Base-by-base conservation (phyloP, 2,329 filamentous ascomycete species). In the Dendryphion nanum region DNA sequence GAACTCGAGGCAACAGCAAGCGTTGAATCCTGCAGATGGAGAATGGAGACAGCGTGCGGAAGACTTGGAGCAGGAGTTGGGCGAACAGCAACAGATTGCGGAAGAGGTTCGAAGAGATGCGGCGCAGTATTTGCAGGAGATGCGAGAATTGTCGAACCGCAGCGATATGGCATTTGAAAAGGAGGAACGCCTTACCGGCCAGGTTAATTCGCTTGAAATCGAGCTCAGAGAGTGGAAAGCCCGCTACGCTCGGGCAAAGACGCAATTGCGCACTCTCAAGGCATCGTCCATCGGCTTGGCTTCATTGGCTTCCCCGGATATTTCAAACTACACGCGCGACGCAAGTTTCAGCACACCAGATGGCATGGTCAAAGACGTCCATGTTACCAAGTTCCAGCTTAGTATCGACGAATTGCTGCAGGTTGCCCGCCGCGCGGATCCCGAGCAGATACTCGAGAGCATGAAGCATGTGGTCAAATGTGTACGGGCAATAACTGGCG, bases 341-440 rank as follows among this genome's bases (percentile, higher is more conserved):
- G 78, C 78, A 56, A 80, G 76, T 18, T 83, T 93, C 48, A 77
- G 79, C 16, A 77, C 85, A 24, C 78, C 83, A 10, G 78, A 82
- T 42, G 93, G 93, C 5, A 65, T 93, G 16, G 82, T 98, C 53
- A 90, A 87, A 67, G 93, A 96, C 65, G 79, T 96, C 10, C 86
- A 96, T 61, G 82, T 98, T 49, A 96, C 91, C 35, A 90, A 88
- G 58, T 97, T 95, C 71, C 93, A 98, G 65, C 84, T 97, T 43
- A 81, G 89, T 16, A 86, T 98, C 44, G 91, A 98, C 59, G 91
- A 97, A 55, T 76, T 97, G 26, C 75, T 98, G 23, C 84, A 84
- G 47, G 79, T 77, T 28, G 89, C 89, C 14, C 82, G 90, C 34
- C 76, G 76, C 21, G 80, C 85, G n/a, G 79, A 85, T 36, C 81